These are phyloP conservation scores for Corymbia citriodora DNA, from an alignment of 441 rosid genomes.

Conservation along the genomic window DNA sequence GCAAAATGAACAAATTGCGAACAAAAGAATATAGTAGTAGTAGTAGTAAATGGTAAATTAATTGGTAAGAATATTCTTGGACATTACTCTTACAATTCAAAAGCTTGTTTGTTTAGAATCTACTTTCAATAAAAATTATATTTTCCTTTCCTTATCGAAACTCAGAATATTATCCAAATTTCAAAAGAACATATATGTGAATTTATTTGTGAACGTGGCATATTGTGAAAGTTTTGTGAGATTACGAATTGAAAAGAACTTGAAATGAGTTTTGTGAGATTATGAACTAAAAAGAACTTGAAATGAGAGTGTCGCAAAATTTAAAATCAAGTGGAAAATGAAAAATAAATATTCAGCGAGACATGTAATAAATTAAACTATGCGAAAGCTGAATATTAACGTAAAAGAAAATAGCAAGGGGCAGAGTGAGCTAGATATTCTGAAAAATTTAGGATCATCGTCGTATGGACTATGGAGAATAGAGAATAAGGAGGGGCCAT, in stretches of 20 bases:
- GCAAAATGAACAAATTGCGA: background rate
- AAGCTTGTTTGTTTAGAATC: background rate
- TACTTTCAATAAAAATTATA: too few species aligned
- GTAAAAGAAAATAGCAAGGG: background rate
- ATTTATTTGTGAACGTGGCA: background rate
- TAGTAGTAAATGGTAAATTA: background rate
- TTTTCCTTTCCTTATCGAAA: background rate
- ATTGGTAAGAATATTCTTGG: background rate
- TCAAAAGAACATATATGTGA: background rate
- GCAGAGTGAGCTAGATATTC: background rate
- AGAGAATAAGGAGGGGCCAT: background rate
- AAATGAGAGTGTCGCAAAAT: background rate
- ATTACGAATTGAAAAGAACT: too few species aligned
- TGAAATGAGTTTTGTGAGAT: background rate
- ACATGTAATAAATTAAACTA: too few species aligned
- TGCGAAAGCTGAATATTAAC: background rate
- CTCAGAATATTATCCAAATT: background rate
- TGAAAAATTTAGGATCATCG: background rate
- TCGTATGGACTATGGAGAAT: background rate
- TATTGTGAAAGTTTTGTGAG: background rate
- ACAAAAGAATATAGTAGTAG: background rate
- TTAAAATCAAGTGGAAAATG: background rate
- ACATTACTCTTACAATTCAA: background rate
- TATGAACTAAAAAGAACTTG: too few species aligned
- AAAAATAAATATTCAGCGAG: too few species aligned